Conservation (phyloP, 495 filamentous ascomycete species). For the Hypoxylon subgilvum region DNA sequence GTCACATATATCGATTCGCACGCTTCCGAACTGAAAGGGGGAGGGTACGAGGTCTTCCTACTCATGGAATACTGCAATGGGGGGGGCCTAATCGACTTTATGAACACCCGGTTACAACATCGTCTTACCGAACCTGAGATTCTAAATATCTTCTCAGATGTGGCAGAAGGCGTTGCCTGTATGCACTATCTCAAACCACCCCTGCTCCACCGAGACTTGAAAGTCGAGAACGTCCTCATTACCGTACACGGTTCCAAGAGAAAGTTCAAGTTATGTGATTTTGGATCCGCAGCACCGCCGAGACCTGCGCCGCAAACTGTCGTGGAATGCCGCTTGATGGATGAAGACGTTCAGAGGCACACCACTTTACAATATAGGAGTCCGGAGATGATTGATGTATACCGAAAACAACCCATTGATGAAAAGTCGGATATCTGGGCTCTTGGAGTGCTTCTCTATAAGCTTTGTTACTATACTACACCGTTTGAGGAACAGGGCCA, state of each 20-base stretch:
- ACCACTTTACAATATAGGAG: slow-evolving; percentile 97
- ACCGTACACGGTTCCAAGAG: slow-evolving; percentile 63
- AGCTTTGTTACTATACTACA: slow-evolving; percentile 98
- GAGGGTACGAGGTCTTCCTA: slow-evolving; percentile 96
- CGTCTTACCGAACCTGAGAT: slow-evolving; percentile 97
- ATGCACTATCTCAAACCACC: slow-evolving; percentile 99
- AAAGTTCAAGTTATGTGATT: slow-evolving; percentile 95
- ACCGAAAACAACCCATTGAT: slow-evolving; percentile 93
- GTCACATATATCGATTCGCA: slow-evolving; percentile 98
- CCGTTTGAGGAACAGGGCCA: slow-evolving; percentile 97
- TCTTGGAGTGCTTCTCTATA: slow-evolving; percentile 92
- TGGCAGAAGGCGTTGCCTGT: slow-evolving; percentile 93
- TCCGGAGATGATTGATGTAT: slow-evolving; percentile 98
- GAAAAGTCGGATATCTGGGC: slow-evolving; percentile 99
- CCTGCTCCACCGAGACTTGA: slow-evolving; percentile 90
- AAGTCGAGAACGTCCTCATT: slow-evolving; percentile 98
- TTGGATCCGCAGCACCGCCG: slow-evolving; percentile 88
- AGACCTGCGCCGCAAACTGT: slow-evolving; percentile 82
- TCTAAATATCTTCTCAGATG: slow-evolving; percentile 93
- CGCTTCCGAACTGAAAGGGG: slow-evolving; percentile 87
- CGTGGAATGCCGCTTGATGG: slow-evolving; percentile 85
- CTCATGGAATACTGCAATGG: slow-evolving; percentile 91
- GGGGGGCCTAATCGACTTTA: slow-evolving; percentile 97
- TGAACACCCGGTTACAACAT: slow-evolving; percentile 97
- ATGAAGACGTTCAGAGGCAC: slow-evolving; percentile 96